These are phyloP conservation scores for Ophiostoma pallidulum DNA, from an alignment of 2,329 filamentous ascomycete genomes.

Conservation along the genomic window DNA sequence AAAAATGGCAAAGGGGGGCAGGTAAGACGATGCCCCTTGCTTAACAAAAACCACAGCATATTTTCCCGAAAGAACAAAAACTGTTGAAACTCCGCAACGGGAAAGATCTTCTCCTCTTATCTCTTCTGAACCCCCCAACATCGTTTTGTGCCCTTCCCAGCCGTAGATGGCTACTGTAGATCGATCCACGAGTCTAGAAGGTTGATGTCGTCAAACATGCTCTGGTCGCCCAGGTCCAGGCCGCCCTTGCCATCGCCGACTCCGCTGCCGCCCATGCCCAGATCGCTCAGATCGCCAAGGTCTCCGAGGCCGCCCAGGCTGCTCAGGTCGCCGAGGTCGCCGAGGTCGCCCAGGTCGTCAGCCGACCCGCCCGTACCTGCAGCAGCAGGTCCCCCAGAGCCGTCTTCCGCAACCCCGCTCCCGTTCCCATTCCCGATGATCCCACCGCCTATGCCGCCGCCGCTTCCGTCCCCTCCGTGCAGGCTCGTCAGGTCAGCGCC, in stretches of 20 bases:
- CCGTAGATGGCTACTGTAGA: slow-evolving; percentile 12
- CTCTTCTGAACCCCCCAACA: no score
- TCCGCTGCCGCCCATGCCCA: slow-evolving; percentile 8
- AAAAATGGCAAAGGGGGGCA: no score
- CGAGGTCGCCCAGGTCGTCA: slow-evolving; percentile 9
- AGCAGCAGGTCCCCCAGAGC: background rate
- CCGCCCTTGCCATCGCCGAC: background rate
- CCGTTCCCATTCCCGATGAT: background rate
- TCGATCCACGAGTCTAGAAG: slow-evolving; percentile 19
- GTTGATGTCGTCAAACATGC: slow-evolving; percentile 19
- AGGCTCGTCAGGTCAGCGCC: slow-evolving; percentile 1
- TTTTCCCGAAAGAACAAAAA: no score
- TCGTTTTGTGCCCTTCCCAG: no score
- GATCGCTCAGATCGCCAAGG: slow-evolving; percentile 11
- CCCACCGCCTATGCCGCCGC: background rate
- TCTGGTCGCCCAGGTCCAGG: slow-evolving; percentile 16
- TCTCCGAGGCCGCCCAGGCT: slow-evolving; percentile 9
- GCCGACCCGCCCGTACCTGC: background rate
- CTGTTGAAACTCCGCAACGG: no score
- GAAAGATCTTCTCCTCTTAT: no score
- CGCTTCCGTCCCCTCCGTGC: background rate
- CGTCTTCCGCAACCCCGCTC: background rate
- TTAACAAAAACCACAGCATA: no score
- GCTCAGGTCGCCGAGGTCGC: slow-evolving; percentile 13
- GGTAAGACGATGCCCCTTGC: no score